These are phyloP conservation scores for Boletus tylopilopsis DNA, from an alignment of 768 basidiomycete genomes.

Conservation along the genomic window DNA sequence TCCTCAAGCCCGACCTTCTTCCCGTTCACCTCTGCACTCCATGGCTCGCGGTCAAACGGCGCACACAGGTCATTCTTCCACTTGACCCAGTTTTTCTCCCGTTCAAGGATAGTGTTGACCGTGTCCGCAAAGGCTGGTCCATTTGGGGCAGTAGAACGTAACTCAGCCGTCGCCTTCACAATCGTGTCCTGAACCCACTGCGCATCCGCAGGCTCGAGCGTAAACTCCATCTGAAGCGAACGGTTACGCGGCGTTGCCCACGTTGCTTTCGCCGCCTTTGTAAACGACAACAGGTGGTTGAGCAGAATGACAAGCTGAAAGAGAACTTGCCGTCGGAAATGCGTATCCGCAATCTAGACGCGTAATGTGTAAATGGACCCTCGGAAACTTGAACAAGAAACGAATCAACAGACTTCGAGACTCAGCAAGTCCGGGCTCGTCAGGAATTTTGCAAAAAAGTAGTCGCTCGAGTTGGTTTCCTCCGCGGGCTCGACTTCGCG, in stretches of 20 bases:
- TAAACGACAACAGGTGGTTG: slow-evolving; percentile 71
- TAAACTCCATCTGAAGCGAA: slow-evolving; percentile 82
- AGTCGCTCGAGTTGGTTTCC: slow-evolving; percentile 52
- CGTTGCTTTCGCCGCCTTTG: slow-evolving; percentile 56
- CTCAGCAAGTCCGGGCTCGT: slow-evolving; percentile 85
- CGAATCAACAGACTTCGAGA: slow-evolving; percentile 61
- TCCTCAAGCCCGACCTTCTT: slow-evolving; percentile 56
- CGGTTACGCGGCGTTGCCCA: slow-evolving; percentile 68
- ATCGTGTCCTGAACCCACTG: slow-evolving; percentile 77
- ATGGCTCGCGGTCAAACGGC: slow-evolving; percentile 73
- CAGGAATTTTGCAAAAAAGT: slow-evolving; percentile 92
- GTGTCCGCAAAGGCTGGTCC: slow-evolving; percentile 77
- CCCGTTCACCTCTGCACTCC: slow-evolving; percentile 47
- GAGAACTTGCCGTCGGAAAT: slow-evolving; percentile 90
- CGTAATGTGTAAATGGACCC: slow-evolving; percentile 10
- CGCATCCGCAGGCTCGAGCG: slow-evolving; percentile 58
- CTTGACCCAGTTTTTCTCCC: slow-evolving; percentile 86
- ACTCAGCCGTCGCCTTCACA: slow-evolving; percentile 47
- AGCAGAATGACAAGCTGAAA: slow-evolving; percentile 82
- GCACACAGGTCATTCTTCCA: slow-evolving; percentile 86
- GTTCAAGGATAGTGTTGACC: slow-evolving; percentile 63
- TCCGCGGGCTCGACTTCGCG: slow-evolving; percentile 59
- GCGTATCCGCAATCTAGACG: slow-evolving; percentile 77
- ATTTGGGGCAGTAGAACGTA: slow-evolving; percentile 73
- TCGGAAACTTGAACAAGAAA: not conserved